Conservation (phyloP, 139 green algal species). For the Edaphochlamys debaryana region DNA sequence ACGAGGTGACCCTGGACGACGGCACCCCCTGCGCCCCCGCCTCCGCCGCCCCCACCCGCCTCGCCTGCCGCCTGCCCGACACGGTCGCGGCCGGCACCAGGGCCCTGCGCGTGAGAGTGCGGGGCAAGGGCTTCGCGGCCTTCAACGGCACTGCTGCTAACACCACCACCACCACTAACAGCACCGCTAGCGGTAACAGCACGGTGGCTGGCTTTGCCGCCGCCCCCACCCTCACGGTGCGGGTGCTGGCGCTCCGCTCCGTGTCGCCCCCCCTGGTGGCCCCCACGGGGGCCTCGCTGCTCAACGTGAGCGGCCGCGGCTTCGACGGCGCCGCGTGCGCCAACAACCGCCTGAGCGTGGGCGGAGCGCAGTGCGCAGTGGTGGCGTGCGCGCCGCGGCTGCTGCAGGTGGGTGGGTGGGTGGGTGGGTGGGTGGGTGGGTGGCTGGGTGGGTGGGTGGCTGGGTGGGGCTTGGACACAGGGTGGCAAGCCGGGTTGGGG, state of each 20-base stretch:
- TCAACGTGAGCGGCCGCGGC: slow-evolving; percentile 24
- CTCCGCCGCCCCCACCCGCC: background rate
- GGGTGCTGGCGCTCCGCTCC: background rate
- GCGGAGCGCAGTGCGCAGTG: background rate
- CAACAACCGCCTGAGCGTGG: slow-evolving; percentile 22
- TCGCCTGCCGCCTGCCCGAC: background rate
- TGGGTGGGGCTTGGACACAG: background rate
- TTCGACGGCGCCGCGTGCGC: slow-evolving; percentile 21
- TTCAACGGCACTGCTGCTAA: too few species aligned
- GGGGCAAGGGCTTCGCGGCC: background rate
- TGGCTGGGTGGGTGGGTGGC: too few species aligned
- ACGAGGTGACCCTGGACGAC: background rate
- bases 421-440: too few species aligned
- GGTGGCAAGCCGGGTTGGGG: too few species aligned
- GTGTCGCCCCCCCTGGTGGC: background rate
- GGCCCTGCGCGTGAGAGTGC: background rate
- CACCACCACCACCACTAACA: too few species aligned
- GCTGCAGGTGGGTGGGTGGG: slow-evolving; percentile 1
- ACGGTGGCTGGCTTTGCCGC: background rate
- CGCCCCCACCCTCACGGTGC: background rate
- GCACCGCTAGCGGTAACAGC: too few species aligned
- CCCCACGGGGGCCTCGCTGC: background rate
- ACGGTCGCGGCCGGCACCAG: background rate
- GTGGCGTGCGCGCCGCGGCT: background rate
- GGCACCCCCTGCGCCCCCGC: background rate